Evolutionary conservation across 2,329 filamentous ascomycete species (phyloP).

Genomic region (Ilyonectria mors-panacis): DNA sequence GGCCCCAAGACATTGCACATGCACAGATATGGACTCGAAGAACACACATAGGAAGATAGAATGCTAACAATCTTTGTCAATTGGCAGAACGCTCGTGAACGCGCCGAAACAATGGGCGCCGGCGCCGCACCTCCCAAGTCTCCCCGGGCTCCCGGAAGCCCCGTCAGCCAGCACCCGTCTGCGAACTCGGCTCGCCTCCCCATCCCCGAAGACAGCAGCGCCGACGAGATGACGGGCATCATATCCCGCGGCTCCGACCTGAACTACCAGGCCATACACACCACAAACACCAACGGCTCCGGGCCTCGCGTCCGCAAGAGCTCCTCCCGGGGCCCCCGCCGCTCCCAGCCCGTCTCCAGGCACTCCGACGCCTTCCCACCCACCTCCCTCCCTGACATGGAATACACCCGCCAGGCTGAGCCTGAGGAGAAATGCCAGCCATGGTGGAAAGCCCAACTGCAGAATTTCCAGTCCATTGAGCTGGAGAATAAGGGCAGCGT

Average conservation of each 20-base stretch:
- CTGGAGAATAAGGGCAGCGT: constrained; percentile 90
- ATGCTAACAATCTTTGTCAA: constrained; percentile 26
- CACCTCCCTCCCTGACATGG: constrained; percentile 26
- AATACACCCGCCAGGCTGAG: constrained; percentile 36
- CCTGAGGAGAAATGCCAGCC: constrained; percentile 41
- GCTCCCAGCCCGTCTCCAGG: constrained; percentile 27
- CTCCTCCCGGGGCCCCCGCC: constrained; percentile 25
- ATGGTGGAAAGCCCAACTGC: constrained; percentile 68
- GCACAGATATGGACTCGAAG: not conserved
- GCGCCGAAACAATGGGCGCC: constrained; percentile 58
- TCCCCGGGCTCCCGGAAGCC: constrained; percentile 37
- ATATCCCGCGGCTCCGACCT: constrained; percentile 52
- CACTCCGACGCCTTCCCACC: constrained; percentile 26
- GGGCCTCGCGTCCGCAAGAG: constrained; percentile 37
- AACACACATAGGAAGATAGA: not conserved
- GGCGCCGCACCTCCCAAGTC: constrained; percentile 39
- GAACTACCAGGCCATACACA: constrained; percentile 58
- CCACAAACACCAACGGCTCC: constrained; percentile 35
- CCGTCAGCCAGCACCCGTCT: constrained; percentile 28
- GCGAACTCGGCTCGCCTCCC: constrained; percentile 36
- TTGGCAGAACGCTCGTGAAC: constrained; percentile 59
- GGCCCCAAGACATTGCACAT: not conserved
- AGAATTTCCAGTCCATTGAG: constrained; percentile 74
- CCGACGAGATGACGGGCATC: constrained; percentile 61
- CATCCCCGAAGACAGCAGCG: constrained; percentile 43